phyloP scores from a whole-genome alignment of 495 filamentous ascomycete species.

The Parmelia sp. region DNA sequence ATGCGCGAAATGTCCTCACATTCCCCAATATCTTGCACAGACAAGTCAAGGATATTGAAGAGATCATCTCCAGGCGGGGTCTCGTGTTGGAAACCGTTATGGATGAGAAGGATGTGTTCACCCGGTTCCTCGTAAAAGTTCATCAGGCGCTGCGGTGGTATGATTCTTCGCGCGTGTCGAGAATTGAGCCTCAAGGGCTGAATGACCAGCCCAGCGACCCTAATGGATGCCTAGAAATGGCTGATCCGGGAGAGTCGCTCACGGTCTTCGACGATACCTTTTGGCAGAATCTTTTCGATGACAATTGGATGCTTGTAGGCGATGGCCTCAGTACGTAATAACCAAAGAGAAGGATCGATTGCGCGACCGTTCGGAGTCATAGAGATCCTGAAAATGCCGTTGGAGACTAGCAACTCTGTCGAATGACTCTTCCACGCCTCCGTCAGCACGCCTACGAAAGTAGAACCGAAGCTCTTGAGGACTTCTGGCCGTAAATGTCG shows the following conservation, averaged over 20 bases:
- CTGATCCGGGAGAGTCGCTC: background rate
- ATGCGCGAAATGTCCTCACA: background rate
- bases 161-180: background rate
- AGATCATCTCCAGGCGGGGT: background rate
- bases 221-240: background rate
- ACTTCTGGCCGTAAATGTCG: too few species aligned
- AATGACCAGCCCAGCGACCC: background rate
- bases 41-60: background rate
- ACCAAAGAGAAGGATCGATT: too few species aligned
- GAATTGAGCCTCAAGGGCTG: background rate
- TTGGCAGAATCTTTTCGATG: background rate
- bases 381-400: background rate
- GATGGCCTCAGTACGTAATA: background rate
- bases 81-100: background rate
- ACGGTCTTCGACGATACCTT: background rate
- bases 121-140: background rate
- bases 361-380: background rate
- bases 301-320: conserved; percentile 1
- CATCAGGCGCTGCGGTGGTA: background rate
- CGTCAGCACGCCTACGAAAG: too few species aligned
- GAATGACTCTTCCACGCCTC: too few species aligned
- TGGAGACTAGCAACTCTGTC: background rate
- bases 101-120: background rate
- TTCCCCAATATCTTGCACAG: background rate
- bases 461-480: too few species aligned